Evolutionary conservation across 345 rosid species (phyloP).

Genomic region (Lepidium didymum): DNA sequence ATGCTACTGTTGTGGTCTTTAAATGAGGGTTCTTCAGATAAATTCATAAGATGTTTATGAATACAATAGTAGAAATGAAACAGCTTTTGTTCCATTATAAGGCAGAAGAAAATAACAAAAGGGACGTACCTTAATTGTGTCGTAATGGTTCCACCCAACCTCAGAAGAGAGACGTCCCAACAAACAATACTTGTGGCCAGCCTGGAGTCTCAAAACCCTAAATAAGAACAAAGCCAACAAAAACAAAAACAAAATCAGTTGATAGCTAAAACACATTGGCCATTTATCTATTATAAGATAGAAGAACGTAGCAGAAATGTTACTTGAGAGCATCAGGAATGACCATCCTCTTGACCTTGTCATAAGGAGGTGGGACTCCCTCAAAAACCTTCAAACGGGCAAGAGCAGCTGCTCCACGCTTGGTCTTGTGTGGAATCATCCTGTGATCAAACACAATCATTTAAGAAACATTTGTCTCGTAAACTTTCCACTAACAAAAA

Average conservation of each 20-base stretch:
- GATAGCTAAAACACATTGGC: neutral
- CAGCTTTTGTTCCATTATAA: neutral
- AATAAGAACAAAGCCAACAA: neutral
- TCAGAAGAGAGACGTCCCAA: slow-evolving; percentile 67
- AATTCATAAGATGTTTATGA: neutral
- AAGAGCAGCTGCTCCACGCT: slow-evolving; percentile 81
- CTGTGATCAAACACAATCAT: slow-evolving; percentile 18
- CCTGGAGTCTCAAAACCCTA: slow-evolving; percentile 91
- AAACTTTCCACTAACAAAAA: neutral
- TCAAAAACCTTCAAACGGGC: slow-evolving; percentile 73
- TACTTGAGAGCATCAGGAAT: slow-evolving; percentile 90
- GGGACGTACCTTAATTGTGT: slow-evolving; percentile 60
- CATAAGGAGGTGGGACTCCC: slow-evolving; percentile 77
- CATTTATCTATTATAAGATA: neutral
- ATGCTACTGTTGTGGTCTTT: neutral
- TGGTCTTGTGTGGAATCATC: slow-evolving; percentile 87
- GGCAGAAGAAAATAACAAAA: neutral
- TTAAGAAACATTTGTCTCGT: neutral
- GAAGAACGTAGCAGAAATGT: neutral
- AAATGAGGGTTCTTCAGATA: neutral
- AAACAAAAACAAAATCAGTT: neutral
- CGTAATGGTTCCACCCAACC: slow-evolving; percentile 90
- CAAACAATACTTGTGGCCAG: slow-evolving; percentile 78
- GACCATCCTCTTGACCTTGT: slow-evolving; percentile 81
- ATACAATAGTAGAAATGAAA: neutral